Conservation (phyloP, 2,329 filamentous ascomycete species). For the Aspergillus sp. region DNA sequence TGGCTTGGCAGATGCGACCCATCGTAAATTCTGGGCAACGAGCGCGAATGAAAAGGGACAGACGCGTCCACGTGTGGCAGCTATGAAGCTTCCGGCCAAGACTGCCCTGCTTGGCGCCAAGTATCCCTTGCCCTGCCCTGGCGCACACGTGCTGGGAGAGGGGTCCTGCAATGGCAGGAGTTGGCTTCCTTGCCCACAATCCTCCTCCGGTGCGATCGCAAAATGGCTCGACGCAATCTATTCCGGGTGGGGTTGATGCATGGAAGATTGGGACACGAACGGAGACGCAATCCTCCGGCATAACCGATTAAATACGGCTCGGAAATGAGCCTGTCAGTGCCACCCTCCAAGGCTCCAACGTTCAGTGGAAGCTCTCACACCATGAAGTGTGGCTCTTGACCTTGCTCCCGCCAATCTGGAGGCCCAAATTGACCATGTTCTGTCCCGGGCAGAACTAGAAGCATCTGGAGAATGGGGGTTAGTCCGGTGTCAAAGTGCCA, state of each 20-base stretch:
- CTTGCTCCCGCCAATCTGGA: background rate
- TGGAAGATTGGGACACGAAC: slow-evolving; percentile 2
- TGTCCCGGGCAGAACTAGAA: background rate
- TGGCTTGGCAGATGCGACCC: slow-evolving; percentile 14
- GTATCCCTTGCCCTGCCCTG: background rate
- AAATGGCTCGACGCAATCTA: background rate
- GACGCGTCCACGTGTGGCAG: slow-evolving; percentile 17
- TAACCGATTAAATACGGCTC: background rate
- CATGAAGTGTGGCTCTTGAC: background rate
- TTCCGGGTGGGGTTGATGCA: background rate
- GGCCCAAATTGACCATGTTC: background rate
- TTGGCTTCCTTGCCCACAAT: background rate
- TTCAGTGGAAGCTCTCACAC: background rate
- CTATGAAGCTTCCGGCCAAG: slow-evolving; percentile 13
- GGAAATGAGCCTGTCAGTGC: background rate
- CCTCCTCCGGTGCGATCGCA: background rate
- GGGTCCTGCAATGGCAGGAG: background rate
- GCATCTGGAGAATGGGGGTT: background rate
- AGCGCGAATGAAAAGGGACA: slow-evolving; percentile 13
- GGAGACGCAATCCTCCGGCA: background rate
- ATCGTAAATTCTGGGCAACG: background rate
- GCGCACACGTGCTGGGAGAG: background rate
- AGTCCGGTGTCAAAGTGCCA: background rate
- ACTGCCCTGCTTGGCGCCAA: slow-evolving; percentile 6
- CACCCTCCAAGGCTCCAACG: background rate